Conservation (phyloP, 805 yeast species). For the Schwanniomyces vanrijiae region DNA sequence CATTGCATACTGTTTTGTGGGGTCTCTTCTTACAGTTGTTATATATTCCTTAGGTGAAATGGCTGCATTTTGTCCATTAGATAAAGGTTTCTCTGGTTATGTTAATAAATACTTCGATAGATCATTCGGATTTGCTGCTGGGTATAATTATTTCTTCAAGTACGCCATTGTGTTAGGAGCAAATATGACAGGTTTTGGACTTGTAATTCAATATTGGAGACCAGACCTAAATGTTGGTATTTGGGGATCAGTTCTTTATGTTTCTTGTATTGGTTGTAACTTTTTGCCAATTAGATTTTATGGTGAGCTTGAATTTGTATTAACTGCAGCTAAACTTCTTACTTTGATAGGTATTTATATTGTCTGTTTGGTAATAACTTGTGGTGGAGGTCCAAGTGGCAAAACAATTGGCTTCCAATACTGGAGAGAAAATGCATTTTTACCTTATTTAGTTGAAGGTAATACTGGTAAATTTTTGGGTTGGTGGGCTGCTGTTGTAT, state of each 20-base stretch:
- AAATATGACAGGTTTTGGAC: conserved; percentile 2
- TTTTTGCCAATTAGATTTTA: conserved; percentile 5
- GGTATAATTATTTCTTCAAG: conserved; percentile 26
- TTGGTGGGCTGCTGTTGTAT: conserved; percentile 31
- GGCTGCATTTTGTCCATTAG: conserved; percentile 58
- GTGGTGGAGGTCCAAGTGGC: conserved; percentile 6
- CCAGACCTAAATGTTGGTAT: conserved; percentile 8
- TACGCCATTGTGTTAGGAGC: conserved; percentile 2
- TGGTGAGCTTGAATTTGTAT: conserved; percentile 9
- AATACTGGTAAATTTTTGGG: conserved; percentile 35
- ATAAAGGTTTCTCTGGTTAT: conserved; percentile 64
- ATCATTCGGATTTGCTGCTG: conserved; percentile 54
- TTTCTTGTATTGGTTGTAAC: conserved; percentile 1
- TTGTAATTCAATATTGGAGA: conserved; percentile 8
- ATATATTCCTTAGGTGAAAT: conserved; percentile 56
- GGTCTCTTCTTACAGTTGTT: conserved; percentile 55
- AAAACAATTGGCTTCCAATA: conserved; percentile 6
- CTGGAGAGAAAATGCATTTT: conserved; percentile 6
- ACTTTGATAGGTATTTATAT: conserved; percentile 2
- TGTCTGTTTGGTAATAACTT: neutral
- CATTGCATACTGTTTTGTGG: conserved; percentile 54
- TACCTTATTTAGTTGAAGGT: too few species aligned
- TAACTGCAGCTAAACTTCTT: conserved; percentile 3
- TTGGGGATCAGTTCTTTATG: conserved; percentile 6
- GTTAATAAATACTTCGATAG: conserved; percentile 58